A percentile compares a stretch with the other conserved stretches of the same genome.
These are phyloP conservation scores for Trichoderma sp. DNA, from an alignment of 2,329 filamentous ascomycete genomes.

Conservation along the genomic window DNA sequence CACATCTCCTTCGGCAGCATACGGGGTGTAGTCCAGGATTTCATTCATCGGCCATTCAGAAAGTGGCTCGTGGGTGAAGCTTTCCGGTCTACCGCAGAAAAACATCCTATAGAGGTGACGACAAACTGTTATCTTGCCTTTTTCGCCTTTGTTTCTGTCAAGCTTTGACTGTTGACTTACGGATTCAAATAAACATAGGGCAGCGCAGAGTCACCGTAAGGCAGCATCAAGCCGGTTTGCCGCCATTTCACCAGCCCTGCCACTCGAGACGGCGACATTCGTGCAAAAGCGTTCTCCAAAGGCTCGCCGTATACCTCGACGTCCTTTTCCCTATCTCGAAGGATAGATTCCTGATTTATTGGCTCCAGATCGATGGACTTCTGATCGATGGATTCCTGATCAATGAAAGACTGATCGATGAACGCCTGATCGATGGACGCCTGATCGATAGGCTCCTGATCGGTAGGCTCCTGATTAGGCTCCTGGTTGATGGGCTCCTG, in stretches of 20 bases:
- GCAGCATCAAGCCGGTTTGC: conserved; percentile 31
- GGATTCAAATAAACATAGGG: conserved; percentile 29
- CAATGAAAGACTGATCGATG: no score
- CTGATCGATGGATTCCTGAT: no score
- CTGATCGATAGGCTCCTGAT: no score
- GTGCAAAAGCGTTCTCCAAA: background rate
- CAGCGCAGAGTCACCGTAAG: conserved; percentile 30
- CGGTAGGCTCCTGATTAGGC: no score
- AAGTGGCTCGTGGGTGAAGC: conserved; percentile 31
- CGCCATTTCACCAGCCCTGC: conserved; percentile 30
- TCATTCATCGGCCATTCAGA: conserved; percentile 35
- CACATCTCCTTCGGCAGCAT: conserved; percentile 31
- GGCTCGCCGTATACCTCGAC: conserved; percentile 18
- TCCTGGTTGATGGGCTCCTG: no score
- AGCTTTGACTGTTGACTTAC: conserved; percentile 26
- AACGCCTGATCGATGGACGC: no score
- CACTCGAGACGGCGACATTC: conserved; percentile 29
- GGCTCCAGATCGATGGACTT: no score
- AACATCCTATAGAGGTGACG: conserved; percentile 29
- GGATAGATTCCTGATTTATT: background rate
- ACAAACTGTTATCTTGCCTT: background rate
- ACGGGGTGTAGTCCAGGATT: conserved; percentile 28
- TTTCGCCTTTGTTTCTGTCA: no score
- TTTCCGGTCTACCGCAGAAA: conserved; percentile 11
- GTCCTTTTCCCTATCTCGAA: conserved; percentile 24